These are phyloP conservation scores for Priceomyces castillae DNA, from an alignment of 805 yeast genomes.

Conservation along the genomic window DNA sequence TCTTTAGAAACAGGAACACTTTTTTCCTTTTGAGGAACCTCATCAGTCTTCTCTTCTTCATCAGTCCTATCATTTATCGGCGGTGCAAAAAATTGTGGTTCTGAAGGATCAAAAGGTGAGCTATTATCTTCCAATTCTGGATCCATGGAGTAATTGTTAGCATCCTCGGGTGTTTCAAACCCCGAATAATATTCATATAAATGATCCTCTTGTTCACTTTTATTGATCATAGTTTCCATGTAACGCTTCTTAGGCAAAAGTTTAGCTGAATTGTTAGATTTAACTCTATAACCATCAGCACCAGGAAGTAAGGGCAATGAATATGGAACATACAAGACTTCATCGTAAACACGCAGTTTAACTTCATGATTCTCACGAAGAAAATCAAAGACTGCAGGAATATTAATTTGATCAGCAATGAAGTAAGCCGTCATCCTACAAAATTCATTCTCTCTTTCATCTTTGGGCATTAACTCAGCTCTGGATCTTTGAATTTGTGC, in stretches of 20 bases:
- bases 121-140: constrained; percentile 44
- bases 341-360: constrained; percentile 84
- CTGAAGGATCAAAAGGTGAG: constrained; percentile 82
- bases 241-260: constrained; percentile 41
- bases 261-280: constrained; percentile 58
- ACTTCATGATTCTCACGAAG: constrained; percentile 72
- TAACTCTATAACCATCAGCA: constrained; percentile 68
- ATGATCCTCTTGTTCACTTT: constrained; percentile 84
- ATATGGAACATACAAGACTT: constrained; percentile 89
- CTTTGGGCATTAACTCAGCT: constrained; percentile 60
- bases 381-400: constrained; percentile 61
- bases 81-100: constrained; percentile 83
- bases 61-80: constrained; percentile 18
- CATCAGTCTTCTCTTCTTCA: constrained; percentile 11
- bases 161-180: constrained; percentile 60
- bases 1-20: not conserved
- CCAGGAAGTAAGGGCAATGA: constrained; percentile 86
- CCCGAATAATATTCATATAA: constrained; percentile 90
- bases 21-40: constrained; percentile 2
- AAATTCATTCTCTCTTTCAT: constrained; percentile 57
- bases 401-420: constrained; percentile 77
- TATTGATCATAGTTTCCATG: constrained; percentile 77
- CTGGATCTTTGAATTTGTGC: constrained; percentile 39
- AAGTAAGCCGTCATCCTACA: constrained; percentile 91
- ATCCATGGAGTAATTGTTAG: constrained; percentile 46